A percentile compares a stretch with the other conserved stretches of the same genome.
These are phyloP conservation scores for Russula lepida DNA, from an alignment of 768 basidiomycete species.

Conservation along the genomic window DNA sequence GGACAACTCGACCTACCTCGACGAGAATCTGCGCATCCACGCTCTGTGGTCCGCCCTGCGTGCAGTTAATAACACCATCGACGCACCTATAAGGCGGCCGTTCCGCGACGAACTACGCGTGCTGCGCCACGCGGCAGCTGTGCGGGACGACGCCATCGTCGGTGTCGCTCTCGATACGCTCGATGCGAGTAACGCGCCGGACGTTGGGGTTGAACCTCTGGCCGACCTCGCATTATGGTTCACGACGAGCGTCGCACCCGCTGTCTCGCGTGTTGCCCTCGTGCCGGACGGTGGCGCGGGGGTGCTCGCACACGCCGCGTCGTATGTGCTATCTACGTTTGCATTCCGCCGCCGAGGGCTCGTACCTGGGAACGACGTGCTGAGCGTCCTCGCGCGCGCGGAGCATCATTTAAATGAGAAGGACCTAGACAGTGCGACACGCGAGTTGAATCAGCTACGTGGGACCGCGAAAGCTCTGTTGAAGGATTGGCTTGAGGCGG, in stretches of 20 bases:
- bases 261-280: slow-evolving; percentile 80
- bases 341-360: slow-evolving; percentile 76
- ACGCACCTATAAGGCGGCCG: slow-evolving; percentile 59
- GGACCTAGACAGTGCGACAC: slow-evolving; percentile 80
- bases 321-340: slow-evolving; percentile 64
- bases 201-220: slow-evolving; percentile 79
- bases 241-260: slow-evolving; percentile 69
- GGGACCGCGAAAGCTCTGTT: slow-evolving; percentile 71
- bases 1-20: slow-evolving; percentile 84
- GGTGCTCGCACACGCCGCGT: slow-evolving; percentile 77
- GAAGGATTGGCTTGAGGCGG: slow-evolving; percentile 87
- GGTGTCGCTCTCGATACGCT: slow-evolving; percentile 58
- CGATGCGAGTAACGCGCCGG: slow-evolving; percentile 65
- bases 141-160: slow-evolving; percentile 63
- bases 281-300: slow-evolving; percentile 90
- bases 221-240: slow-evolving; percentile 92
- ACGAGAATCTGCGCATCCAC: slow-evolving; percentile 89
- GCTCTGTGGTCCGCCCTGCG: slow-evolving; percentile 90
- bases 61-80: slow-evolving; percentile 57
- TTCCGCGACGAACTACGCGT: slow-evolving; percentile 88
- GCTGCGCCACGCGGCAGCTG: slow-evolving; percentile 63
- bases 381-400: slow-evolving; percentile 80
- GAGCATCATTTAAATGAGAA: slow-evolving; percentile 88
- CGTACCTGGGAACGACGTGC: slow-evolving; percentile 72
- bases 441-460: slow-evolving; percentile 85